Base-by-base conservation (phyloP, 1,139 yeast genomes). In the Sugiyamaella novakii region DNA sequence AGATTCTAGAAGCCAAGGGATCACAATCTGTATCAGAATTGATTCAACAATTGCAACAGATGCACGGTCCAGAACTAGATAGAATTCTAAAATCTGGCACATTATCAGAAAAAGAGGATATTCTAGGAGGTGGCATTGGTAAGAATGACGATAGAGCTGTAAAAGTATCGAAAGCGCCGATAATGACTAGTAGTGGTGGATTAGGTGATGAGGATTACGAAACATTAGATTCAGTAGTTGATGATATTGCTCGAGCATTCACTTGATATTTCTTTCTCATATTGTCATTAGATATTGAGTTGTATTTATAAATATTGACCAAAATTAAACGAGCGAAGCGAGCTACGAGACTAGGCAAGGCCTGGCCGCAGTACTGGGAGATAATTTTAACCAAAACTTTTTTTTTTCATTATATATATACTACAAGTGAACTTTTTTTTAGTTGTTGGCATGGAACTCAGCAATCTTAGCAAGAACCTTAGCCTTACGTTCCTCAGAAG, bases 401-500 rank as follows among this genome's bases (percentile, higher is more conserved):
- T 35, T 17, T 7, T 21, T 22, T 44, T 30, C 35, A 42, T 33
- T 42, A 24, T 36, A 25, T 25, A 35, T 41, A 43, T 22, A 43
- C 30, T 28, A 29, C 21, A 35, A 43, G 21, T 25, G 34, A 24
- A 24, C 24, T 22, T 24, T 8, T 29, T 42, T 42, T 53, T 55
- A 56, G 56, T 56, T 54, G 42, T 49, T 53, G 49, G 61, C 58
- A 50, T 59, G 59, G 62, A 60, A 59, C 42, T 51, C 63, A 73
- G 92, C 92, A 74, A 92, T 89, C 87, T 87, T 91, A 74, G 84
- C 86, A 71, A 83, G 88, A 74, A 92, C 80, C 73, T 81, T 85
- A 67, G 87, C 96, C 67, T 80, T 74, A 81, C 96, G 87, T 83
- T 92, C 87, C 69, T 81, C 98, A 73, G 73, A 81, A 79, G 98